Conservation (phyloP, 345 rosid species). For the Boechera stricta region DNA sequence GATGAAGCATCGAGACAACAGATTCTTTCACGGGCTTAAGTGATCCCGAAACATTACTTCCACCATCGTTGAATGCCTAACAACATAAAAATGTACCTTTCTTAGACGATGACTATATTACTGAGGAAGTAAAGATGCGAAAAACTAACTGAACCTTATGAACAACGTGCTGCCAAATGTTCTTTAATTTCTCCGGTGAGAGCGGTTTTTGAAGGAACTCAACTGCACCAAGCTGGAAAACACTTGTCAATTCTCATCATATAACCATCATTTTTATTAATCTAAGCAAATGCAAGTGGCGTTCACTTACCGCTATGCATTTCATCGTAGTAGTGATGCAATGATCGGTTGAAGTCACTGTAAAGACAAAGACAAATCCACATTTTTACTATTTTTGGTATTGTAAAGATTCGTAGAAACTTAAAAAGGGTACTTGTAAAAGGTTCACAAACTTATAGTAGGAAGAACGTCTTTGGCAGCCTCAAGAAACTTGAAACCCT, state of each 20-base stretch:
- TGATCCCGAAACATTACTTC: constrained; percentile 55
- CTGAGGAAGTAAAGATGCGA: neutral
- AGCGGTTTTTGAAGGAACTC: constrained; percentile 93
- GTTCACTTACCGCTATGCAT: constrained; percentile 80
- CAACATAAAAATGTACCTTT: constrained; percentile 22
- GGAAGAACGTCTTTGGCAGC: constrained; percentile 82
- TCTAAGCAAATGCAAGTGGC: constrained; percentile 28
- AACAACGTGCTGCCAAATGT: constrained; percentile 98
- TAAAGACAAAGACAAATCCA: constrained; percentile 33
- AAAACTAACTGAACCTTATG: constrained; percentile 66
- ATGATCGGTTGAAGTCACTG: constrained; percentile 82
- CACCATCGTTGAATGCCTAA: constrained; percentile 79
- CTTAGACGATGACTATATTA: neutral
- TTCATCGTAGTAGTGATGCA: constrained; percentile 91
- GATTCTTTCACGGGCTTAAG: constrained; percentile 80
- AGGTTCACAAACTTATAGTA: constrained; percentile 58
- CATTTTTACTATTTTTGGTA: neutral
- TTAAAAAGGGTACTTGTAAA: neutral
- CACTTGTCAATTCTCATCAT: constrained; percentile 42
- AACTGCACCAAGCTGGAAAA: constrained; percentile 91
- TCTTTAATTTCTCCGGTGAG: constrained; percentile 76
- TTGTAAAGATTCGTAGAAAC: neutral
- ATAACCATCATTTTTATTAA: constrained; percentile 6
- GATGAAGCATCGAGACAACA: constrained; percentile 61
- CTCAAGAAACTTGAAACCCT: constrained; percentile 81